These are phyloP conservation scores for Drechslerella stenobrocha DNA, from an alignment of 2,329 filamentous ascomycete species.

Conservation along the genomic window DNA sequence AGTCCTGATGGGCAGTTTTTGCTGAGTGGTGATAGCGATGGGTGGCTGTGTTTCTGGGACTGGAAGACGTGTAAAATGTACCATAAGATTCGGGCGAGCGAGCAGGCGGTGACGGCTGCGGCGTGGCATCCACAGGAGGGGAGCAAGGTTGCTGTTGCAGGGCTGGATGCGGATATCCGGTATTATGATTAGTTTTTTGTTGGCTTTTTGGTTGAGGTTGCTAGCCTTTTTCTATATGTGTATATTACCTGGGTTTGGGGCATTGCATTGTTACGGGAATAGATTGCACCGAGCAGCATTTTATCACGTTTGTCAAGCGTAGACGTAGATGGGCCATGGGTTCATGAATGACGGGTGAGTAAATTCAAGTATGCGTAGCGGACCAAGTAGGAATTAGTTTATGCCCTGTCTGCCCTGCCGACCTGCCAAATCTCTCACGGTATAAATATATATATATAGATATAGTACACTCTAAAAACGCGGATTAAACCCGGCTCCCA, in stretches of 20 bases:
- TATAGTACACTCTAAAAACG: slow-evolving; percentile 44
- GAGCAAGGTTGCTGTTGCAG: slow-evolving; percentile 88
- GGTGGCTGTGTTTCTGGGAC: slow-evolving; percentile 95
- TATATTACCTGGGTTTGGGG: neutral
- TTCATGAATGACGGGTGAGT: too few relatives aligned
- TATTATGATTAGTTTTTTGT: slow-evolving; percentile 26
- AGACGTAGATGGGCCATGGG: too few relatives aligned
- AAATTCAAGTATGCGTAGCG: too few relatives aligned
- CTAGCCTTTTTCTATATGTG: neutral
- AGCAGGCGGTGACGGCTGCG: slow-evolving; percentile 78
- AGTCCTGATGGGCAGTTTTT: slow-evolving; percentile 91
- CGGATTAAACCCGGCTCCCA: too few relatives aligned
- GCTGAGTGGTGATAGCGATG: slow-evolving; percentile 80
- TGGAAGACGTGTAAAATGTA: slow-evolving; percentile 99
- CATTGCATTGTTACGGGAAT: neutral
- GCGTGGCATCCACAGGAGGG: slow-evolving; percentile 98
- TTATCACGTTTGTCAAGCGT: neutral
- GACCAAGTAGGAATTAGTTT: too few relatives aligned
- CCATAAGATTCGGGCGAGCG: slow-evolving; percentile 87
- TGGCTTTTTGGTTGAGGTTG: neutral
- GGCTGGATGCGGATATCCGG: slow-evolving; percentile 64
- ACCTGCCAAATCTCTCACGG: too few relatives aligned
- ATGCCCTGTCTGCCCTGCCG: too few relatives aligned
- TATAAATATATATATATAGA: too few relatives aligned
- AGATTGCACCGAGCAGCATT: neutral